These are phyloP conservation scores for Candida boleticola DNA, from an alignment of 805 yeast genomes.

Conservation along the genomic window DNA sequence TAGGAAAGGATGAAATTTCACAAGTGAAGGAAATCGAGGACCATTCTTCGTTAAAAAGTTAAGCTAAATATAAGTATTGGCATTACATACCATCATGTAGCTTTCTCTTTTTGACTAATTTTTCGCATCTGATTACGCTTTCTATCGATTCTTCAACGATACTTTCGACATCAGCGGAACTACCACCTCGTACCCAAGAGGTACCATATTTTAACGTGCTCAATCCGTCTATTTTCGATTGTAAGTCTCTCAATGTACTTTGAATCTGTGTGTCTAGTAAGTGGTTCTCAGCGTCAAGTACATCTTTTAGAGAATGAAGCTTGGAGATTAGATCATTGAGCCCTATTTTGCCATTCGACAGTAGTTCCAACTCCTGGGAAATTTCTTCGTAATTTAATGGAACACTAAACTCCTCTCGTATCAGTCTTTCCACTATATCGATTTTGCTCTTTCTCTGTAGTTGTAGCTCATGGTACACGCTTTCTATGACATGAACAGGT, in stretches of 20 bases:
- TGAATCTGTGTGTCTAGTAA: constrained; percentile 14
- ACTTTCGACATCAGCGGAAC: constrained; percentile 13
- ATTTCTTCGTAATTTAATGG: constrained; percentile 15
- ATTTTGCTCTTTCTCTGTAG: constrained; percentile 10
- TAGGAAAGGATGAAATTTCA: constrained; percentile 32
- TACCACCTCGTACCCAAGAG: constrained; percentile 14
- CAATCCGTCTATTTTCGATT: constrained; percentile 18
- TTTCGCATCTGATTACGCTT: constrained; percentile 12
- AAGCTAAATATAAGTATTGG: neutral
- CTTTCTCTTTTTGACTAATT: constrained; percentile 2
- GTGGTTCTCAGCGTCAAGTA: constrained; percentile 21
- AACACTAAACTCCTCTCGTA: constrained; percentile 19
- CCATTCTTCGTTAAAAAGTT: neutral
- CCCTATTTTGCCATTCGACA: constrained; percentile 7
- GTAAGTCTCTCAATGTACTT: constrained; percentile 14
- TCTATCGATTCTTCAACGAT: constrained; percentile 15
- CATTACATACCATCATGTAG: too few relatives aligned
- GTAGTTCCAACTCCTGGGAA: neutral
- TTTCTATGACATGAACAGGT: constrained; percentile 11
- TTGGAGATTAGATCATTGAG: constrained; percentile 13
- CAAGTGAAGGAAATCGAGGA: neutral
- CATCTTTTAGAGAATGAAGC: constrained; percentile 22
- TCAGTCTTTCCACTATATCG: constrained; percentile 7
- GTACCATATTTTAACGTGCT: constrained; percentile 26
- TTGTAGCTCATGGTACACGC: constrained; percentile 12